A percentile compares a stretch with the other conserved stretches of the same genome.
Conservation (phyloP, 768 basidiomycete genomes). For the Boletales sp. region DNA sequence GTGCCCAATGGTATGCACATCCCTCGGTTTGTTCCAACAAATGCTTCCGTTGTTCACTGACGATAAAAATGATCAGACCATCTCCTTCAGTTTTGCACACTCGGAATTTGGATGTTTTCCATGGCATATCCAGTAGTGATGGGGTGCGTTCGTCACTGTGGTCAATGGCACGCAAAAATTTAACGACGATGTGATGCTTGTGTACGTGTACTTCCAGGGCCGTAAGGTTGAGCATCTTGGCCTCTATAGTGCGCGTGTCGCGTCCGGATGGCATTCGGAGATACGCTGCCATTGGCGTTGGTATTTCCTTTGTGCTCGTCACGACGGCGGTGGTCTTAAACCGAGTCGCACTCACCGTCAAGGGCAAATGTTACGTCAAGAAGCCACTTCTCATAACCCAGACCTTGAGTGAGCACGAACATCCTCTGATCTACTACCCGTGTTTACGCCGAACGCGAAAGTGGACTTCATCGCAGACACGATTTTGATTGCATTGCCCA, state of each 20-base stretch:
- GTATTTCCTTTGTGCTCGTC: constrained; percentile 14
- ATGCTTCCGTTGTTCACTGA: not conserved
- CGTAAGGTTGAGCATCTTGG: constrained; percentile 22
- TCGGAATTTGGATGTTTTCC: constrained; percentile 13
- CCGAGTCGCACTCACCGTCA: too few species aligned
- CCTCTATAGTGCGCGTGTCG: constrained; percentile 20
- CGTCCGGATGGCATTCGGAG: constrained; percentile 12
- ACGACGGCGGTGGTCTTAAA: not conserved
- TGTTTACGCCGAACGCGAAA: not conserved
- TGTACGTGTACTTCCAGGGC: constrained; percentile 12
- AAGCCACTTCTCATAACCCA: constrained; percentile 5
- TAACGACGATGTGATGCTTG: not conserved
- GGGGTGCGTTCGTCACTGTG: constrained; percentile 1
- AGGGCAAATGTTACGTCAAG: constrained; percentile 3
- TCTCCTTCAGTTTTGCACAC: constrained; percentile 4
- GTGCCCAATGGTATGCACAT: constrained; percentile 2
- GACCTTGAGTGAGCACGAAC: constrained; percentile 9
- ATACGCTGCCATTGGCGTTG: constrained; percentile 5
- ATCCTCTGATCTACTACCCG: not conserved
- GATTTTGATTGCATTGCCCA: constrained; percentile 19
- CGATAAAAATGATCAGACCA: not conserved
- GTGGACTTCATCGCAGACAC: constrained; percentile 21
- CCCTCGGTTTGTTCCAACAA: too few species aligned
- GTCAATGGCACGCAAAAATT: not conserved
- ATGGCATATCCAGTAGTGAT: constrained; percentile 15